Evolutionary conservation across 306 rosid genomes (phyloP).

Genomic region (Vigna hirtella): DNA sequence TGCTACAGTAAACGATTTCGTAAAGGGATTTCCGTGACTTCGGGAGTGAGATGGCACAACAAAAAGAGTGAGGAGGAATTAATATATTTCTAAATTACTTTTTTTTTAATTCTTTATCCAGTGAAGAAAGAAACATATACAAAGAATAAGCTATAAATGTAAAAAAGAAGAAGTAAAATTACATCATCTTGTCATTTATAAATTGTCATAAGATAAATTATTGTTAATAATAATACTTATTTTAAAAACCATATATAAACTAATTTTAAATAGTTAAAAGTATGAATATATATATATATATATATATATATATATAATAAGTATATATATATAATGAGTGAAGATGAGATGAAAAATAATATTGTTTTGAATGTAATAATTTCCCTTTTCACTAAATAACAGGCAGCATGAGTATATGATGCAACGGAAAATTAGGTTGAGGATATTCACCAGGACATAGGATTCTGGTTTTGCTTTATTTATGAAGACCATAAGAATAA

Average conservation of each 20-base stretch:
- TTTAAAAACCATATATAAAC: not conserved
- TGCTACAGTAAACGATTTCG: not conserved
- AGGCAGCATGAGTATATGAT: not conserved
- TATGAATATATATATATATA: too few species aligned
- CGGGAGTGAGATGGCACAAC: not conserved
- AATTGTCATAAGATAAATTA: not conserved
- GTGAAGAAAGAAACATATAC: not conserved
- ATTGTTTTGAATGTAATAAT: slow-evolving; percentile 36
- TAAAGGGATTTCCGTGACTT: not conserved
- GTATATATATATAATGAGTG: too few species aligned
- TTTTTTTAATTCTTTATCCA: not conserved
- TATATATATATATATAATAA: too few species aligned
- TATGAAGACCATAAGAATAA: not conserved
- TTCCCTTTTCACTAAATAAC: slow-evolving; percentile 27
- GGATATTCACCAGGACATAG: slow-evolving; percentile 37
- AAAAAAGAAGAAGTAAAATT: too few species aligned
- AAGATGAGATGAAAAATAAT: not conserved
- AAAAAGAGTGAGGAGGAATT: not conserved
- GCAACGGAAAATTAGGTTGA: slow-evolving; percentile 29
- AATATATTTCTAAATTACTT: not conserved
- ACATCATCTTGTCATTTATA: too few species aligned
- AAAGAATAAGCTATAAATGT: not conserved
- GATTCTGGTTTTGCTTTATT: slow-evolving; percentile 31
- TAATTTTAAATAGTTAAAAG: not conserved
- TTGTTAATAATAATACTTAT: not conserved